Evolutionary conservation across 345 rosid genomes (phyloP), one percentile per base, ranked within the genome.

Genomic region (Passiflora organensis): DNA sequence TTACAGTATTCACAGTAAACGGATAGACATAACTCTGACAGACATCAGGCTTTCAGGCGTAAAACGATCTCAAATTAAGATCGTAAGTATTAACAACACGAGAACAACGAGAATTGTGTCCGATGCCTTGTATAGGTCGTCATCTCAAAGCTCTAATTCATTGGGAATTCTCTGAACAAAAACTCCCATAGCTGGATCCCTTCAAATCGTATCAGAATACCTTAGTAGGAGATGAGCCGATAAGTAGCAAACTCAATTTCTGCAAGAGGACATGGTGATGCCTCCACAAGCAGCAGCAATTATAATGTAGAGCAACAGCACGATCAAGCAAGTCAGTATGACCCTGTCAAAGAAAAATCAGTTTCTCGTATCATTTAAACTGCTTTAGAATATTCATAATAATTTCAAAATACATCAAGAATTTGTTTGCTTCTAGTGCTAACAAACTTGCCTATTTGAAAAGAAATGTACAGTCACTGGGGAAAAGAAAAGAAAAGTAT

Each of bases 281-380:
- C 99, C 97, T 68, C 99, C 97, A 41, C 99, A 93, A 65, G 77
- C 76, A 62, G 80, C 95, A 54, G 99, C 97, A 49, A 93, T 86
- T 43, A 93, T 76, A 53, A 89, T 70, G 75, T 86, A 93, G 43
- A 93, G 79, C 74, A 89, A 63, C 58, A 89, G 61, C 63, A 93
- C 84, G 48, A 93, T 86, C 78, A 85, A 69, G 72, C 78, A 72
- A 15, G 96, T 93, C 72, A 93, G 67, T 73, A 93, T 21, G 32
- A 81, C 88, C 97, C 97, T 89, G 93, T 60, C 47, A 71, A 6
- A 22, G n/a, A 43, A 43, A 56, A 1, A 39, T 12, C 44, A 42
- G 22, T n/a, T 34, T n/a, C n/a, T n/a, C n/a, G n/a, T n/a, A n/a
- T n/a, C n/a, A 45, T 53, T 3, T 6, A 21, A 46, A 36, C 23